Conservation (phyloP, 2,329 filamentous ascomycete species). For the Fusarium torulosum region DNA sequence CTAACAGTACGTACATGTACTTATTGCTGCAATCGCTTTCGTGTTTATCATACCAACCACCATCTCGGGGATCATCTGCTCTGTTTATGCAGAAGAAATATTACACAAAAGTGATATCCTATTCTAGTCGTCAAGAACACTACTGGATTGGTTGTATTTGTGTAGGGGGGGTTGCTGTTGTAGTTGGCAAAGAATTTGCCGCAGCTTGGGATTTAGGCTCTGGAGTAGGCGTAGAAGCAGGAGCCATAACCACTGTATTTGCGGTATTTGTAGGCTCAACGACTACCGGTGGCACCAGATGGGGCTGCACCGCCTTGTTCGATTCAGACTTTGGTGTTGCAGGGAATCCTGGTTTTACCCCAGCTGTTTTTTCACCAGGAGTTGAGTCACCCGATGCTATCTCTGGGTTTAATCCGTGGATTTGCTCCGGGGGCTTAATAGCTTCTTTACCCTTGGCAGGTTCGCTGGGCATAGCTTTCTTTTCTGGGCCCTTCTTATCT, state of each 20-base stretch:
- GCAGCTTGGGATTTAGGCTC: constrained; percentile 1
- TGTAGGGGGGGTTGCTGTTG: neutral
- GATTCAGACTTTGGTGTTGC: constrained; percentile 12
- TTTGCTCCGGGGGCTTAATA: constrained; percentile 24
- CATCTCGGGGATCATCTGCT: neutral
- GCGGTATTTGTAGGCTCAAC: constrained; percentile 10
- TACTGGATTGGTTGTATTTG: constrained; percentile 6
- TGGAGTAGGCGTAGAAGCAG: constrained; percentile 1
- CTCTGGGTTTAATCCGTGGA: constrained; percentile 26
- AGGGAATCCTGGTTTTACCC: constrained; percentile 10
- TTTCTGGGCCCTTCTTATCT: constrained; percentile 46
- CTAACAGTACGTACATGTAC: neutral
- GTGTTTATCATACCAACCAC: constrained; percentile 10
- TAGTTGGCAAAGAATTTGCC: constrained; percentile 4
- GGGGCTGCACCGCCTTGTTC: constrained; percentile 19
- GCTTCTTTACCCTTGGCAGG: constrained; percentile 36
- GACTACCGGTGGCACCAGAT: constrained; percentile 8
- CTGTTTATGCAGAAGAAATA: neutral
- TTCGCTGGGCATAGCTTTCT: constrained; percentile 27
- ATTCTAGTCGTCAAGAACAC: neutral
- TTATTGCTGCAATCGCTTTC: constrained; percentile 4
- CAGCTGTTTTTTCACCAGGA: constrained; percentile 6
- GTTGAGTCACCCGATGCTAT: constrained; percentile 6
- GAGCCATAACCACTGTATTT: constrained; percentile 11
- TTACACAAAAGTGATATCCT: neutral